Conservation (phyloP, 805 yeast genomes). For the Wickerhamomyces silvicola region DNA sequence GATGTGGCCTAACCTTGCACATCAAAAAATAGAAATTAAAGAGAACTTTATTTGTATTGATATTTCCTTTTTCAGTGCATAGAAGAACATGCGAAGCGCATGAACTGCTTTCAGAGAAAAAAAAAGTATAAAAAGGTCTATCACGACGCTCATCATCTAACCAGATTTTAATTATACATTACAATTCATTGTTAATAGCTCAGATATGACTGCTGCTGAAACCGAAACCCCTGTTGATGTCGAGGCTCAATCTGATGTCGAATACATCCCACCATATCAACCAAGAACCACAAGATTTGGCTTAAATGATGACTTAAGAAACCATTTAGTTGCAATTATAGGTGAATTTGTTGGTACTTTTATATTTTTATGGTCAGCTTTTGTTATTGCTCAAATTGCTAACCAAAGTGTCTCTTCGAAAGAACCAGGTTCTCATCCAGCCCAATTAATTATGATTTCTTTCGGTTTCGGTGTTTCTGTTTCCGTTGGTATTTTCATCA, state of each 20-base stretch:
- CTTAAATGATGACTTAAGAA: slow-evolving; percentile 38
- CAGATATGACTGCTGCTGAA: slow-evolving; percentile 13
- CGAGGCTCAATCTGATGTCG: slow-evolving; percentile 32
- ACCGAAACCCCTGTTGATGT: slow-evolving; percentile 15
- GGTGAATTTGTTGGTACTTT: slow-evolving; percentile 89
- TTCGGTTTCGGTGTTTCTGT: slow-evolving; percentile 86
- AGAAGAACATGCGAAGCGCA: too few relatives aligned
- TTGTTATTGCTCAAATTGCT: slow-evolving; percentile 77
- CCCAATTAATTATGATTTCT: slow-evolving; percentile 70
- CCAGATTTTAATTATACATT: too few relatives aligned
- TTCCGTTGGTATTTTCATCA: slow-evolving; percentile 61
- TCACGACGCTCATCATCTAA: too few relatives aligned
- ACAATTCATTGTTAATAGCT: too few relatives aligned
- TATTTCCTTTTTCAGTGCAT: too few relatives aligned
- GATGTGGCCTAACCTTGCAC: too few relatives aligned
- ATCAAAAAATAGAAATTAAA: too few relatives aligned
- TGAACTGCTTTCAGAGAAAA: too few relatives aligned
- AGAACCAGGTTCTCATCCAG: slow-evolving; percentile 47
- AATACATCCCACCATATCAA: slow-evolving; percentile 33
- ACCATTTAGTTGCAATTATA: slow-evolving; percentile 59
- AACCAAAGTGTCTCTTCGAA: slow-evolving; percentile 42
- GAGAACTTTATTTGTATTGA: too few relatives aligned
- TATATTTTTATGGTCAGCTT: slow-evolving; percentile 76
- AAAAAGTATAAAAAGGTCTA: too few relatives aligned
- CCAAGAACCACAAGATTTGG: slow-evolving; percentile 31